phyloP scores from a whole-genome alignment of 2,329 filamentous ascomycete species.

The Chaetothyriales sp. region DNA sequence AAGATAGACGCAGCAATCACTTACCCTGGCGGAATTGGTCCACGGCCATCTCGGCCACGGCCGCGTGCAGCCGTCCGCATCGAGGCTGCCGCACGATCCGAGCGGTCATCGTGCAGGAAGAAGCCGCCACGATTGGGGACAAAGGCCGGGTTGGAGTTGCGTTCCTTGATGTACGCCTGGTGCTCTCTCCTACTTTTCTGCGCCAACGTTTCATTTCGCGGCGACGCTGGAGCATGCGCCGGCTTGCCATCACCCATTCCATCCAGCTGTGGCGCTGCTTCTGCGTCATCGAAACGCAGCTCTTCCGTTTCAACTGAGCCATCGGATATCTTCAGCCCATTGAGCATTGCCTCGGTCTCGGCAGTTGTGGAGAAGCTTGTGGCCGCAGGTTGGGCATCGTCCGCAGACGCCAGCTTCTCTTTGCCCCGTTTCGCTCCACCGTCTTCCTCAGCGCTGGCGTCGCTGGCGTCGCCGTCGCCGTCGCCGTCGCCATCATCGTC shows the following conservation, averaged over 20 bases:
- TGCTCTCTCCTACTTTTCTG: constrained; percentile 72
- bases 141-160: constrained; percentile 80
- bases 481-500: constrained; percentile 48
- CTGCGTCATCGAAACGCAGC: constrained; percentile 38
- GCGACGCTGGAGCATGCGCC: constrained; percentile 23
- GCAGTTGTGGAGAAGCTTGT: constrained; percentile 16
- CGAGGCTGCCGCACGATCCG: constrained; percentile 28
- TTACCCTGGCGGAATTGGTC: neutral
- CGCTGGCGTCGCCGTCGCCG: constrained; percentile 45
- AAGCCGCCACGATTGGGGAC: constrained; percentile 89
- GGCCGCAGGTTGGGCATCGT: neutral
- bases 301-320: constrained; percentile 28
- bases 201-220: constrained; percentile 42
- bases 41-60: constrained; percentile 42
- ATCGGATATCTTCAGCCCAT: constrained; percentile 39
- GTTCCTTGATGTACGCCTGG: constrained; percentile 77
- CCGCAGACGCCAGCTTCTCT: neutral
- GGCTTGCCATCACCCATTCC: neutral
- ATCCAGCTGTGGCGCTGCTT: constrained; percentile 2
- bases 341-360: constrained; percentile 50
- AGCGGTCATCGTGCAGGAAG: constrained; percentile 87
- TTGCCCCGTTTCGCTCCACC: constrained; percentile 18
- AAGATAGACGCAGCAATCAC: neutral
- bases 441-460: constrained; percentile 40
- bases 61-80: constrained; percentile 60